Evolutionary conservation across 192 early-diverging fungal species (phyloP), one percentile per base, ranked within the genome.

Genomic region (Linnemannia zychae): DNA sequence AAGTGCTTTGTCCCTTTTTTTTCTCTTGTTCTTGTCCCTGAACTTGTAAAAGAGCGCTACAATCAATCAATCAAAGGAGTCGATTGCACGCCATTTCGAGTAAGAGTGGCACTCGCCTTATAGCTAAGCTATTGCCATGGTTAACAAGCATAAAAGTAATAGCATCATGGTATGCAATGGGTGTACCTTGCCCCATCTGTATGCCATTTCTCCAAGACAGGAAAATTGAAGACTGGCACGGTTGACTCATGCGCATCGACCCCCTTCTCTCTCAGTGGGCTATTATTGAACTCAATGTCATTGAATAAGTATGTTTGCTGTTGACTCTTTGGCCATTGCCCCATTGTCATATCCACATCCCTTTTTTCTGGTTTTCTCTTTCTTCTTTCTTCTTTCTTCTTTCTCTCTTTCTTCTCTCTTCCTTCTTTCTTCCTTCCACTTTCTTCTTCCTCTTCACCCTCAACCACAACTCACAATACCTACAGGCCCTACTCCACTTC

Each of bases 171-270:
- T 49, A 15, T 49, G 17, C 16, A 49, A 2, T 11, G 48, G 4
- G 17, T 49, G 48, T 49, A 15, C 13, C 9, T 1, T 53, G 50
- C n/a, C n/a, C 52, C 52, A 57, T 57, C 22, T 53, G 24, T 9
- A 24, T 28, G 22, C 1, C n/a, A 28, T 63, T 28, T 63, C 24
- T 63, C 31, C 57, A 7, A 28, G 28, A n/a, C 20, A 57, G 52
- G 1, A 22, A 7, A 22, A 57, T n/a, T 4, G 22, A 63, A 63
- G 24, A 33, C n/a, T n/a, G 28, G 28, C 57, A 63, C 13, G 31
- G 57, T 63, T 63, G 57, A 63, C 57, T 63, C 57, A 63, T 63
- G 57, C 57, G 57, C 57, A 63, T 63, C 57, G 57, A 63, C 57
- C 57, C 57, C 28, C 24, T 63, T 63, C 57, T 12, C 28, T 63